Base-by-base conservation (phyloP, 2,329 filamentous ascomycete genomes). In the Bretziella fagacearum region DNA sequence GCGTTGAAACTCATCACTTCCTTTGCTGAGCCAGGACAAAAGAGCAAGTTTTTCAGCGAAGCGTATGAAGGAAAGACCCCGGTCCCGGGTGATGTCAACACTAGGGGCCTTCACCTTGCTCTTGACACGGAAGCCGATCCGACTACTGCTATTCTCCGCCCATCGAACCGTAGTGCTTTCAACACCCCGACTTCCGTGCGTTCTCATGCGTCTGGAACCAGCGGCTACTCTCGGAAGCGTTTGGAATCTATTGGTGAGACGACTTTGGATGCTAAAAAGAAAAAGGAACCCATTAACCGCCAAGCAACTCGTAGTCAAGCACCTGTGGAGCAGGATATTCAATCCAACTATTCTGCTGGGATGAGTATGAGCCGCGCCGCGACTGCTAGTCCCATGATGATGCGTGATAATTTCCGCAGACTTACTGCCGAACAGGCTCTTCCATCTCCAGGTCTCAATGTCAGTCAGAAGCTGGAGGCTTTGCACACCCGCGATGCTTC, bases 1-100 rank as follows among this genome's bases (percentile, higher is more conserved):
- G 77, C 89, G 0, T 67, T 96, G 51, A 94, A 93, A 60, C 73
- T 96, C 2, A 93, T 96, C 56, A 96, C 91, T 0, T 80, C 82
- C 0, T 96, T 98, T 56, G 81, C 77, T 6, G 74, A 78, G 41
- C 67, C 68, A 39, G 64, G 64, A 3, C 65, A 67, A 18, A 78
- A 79, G 52, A 74, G 78, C 46, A 77, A 75, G 61, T 77, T 84
- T 62, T 75, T 79, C 54, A 64, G 67, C 0, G 60, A 65, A 6
- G 49, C 45, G 32, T 64, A 61, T 4, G 74, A 78, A 43, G 73
- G 73, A 6, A 67, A 67, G 54, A 94, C 86, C 0, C 86, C 86
- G 0, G 81, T 86, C 53, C 26, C 45, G 1, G 36, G 27, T 5
- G 1, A 7, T 4, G 25, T 33, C 8, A 44, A 45, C 5, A 18